Evolutionary conservation across 2,329 filamentous ascomycete species (phyloP).

Genomic region (Grosmannia serpens): DNA sequence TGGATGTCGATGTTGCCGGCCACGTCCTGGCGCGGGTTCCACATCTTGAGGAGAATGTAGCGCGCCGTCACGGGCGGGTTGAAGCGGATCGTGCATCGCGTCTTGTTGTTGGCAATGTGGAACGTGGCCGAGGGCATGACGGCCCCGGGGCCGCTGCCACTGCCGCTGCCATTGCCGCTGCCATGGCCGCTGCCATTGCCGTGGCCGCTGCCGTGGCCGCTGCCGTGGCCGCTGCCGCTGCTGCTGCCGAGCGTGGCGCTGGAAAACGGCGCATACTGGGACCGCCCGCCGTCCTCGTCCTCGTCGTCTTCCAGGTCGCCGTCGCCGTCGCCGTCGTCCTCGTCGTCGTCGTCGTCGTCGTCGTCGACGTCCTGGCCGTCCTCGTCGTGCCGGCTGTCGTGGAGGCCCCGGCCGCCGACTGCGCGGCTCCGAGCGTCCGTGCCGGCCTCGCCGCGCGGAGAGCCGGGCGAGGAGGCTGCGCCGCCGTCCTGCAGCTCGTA

Average conservation of each 20-base stretch:
- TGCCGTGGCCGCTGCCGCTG: neutral
- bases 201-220: neutral
- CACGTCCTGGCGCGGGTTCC: slow-evolving; percentile 60
- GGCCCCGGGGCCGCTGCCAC: neutral
- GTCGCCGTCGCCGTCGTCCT: neutral
- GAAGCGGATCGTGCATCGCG: slow-evolving; percentile 77
- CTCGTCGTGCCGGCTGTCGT: slow-evolving; percentile 18
- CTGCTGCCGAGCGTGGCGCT: neutral
- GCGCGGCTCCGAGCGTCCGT: neutral
- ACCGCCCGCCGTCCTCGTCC: neutral
- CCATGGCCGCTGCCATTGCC: neutral
- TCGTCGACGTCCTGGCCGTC: slow-evolving; percentile 22
- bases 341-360: slow-evolving; percentile 7
- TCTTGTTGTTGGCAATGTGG: slow-evolving; percentile 71
- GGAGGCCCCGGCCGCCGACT: neutral
- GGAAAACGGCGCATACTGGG: neutral
- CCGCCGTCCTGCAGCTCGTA: slow-evolving; percentile 4
- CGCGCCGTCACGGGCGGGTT: slow-evolving; percentile 70
- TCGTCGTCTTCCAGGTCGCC: slow-evolving; percentile 9
- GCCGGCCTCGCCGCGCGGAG: neutral
- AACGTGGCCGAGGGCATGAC: slow-evolving; percentile 34
- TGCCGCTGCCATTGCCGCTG: no score
- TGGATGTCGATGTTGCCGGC: slow-evolving; percentile 76
- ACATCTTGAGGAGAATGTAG: slow-evolving; percentile 82
- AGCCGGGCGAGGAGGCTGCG: slow-evolving; percentile 3